Percentiles rank a stretch among this genome's conserved stretches.
Conservation (phyloP, 1,139 yeast species). For the Lodderomyces beijingensis region DNA sequence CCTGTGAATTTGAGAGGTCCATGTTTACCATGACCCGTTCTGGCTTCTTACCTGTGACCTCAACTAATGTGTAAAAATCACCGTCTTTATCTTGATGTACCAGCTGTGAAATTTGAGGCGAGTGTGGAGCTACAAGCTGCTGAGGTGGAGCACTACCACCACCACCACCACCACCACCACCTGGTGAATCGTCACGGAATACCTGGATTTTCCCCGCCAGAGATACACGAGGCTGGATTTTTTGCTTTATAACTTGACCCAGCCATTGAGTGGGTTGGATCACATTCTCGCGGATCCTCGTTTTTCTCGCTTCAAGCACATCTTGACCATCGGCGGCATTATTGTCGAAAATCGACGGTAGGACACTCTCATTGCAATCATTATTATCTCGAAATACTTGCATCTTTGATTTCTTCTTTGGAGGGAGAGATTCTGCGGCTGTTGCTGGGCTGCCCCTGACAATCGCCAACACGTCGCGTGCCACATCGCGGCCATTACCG, state of each 20-base stretch:
- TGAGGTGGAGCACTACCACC: neutral
- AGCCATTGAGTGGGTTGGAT: constrained; percentile 57
- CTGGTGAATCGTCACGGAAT: constrained; percentile 14
- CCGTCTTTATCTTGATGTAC: constrained; percentile 19
- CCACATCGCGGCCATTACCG: neutral
- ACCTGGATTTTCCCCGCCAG: constrained; percentile 16
- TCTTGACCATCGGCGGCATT: constrained; percentile 20
- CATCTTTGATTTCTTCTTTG: constrained; percentile 22
- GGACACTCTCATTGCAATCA: constrained; percentile 23
- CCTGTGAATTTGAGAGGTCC: constrained; percentile 36
- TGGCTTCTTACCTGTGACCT: constrained; percentile 53
- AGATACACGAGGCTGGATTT: neutral
- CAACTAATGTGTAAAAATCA: constrained; percentile 40
- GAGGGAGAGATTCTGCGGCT: constrained; percentile 7
- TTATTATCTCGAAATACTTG: constrained; percentile 26
- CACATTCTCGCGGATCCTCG: constrained; percentile 63
- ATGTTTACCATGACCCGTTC: constrained; percentile 65
- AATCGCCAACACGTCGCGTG: constrained; percentile 19
- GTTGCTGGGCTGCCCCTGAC: constrained; percentile 21
- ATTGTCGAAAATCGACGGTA: constrained; percentile 26
- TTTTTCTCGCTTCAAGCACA: constrained; percentile 44
- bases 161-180: constrained; percentile 6
- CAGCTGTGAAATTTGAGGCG: constrained; percentile 5
- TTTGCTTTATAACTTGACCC: constrained; percentile 55
- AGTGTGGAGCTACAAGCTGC: too few relatives aligned